Percentiles rank a stretch among this genome's conserved stretches.
These are phyloP conservation scores for Basipetospora sp. DNA, from an alignment of 2,329 filamentous ascomycete genomes.

Conservation along the genomic window DNA sequence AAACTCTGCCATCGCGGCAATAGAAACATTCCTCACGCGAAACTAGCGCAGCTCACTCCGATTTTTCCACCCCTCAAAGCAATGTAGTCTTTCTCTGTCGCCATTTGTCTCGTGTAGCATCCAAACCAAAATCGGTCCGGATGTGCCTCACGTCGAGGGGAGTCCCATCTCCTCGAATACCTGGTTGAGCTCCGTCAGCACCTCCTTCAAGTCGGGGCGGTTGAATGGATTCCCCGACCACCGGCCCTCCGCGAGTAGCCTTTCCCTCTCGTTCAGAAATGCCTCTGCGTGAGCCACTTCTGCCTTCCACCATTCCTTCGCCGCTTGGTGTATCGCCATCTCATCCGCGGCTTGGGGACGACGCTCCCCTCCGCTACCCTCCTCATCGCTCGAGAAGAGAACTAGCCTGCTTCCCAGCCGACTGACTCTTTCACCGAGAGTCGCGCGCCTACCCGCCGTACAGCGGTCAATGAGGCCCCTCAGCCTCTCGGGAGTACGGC, in stretches of 20 bases:
- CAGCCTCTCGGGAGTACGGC: constrained; percentile 29
- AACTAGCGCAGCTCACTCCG: too few species aligned
- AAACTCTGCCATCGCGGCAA: too few species aligned
- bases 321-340: constrained; percentile 10
- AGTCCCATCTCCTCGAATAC: constrained; percentile 9
- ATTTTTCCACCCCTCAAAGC: too few species aligned
- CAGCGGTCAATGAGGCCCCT: constrained; percentile 35
- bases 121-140: too few species aligned
- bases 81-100: too few species aligned
- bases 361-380: constrained; percentile 5
- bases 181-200: constrained; percentile 18
- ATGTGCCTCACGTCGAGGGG: background rate
- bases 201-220: constrained; percentile 31
- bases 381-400: constrained; percentile 12
- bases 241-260: constrained; percentile 21
- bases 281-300: constrained; percentile 33
- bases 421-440: constrained; percentile 29
- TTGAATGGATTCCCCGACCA: constrained; percentile 38
- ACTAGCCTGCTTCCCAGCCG: constrained; percentile 32
- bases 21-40: too few species aligned
- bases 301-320: constrained; percentile 31
- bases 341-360: constrained; percentile 17
- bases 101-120: too few species aligned
- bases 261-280: constrained; percentile 28
- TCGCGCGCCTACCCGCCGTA: constrained; percentile 31